A percentile compares a stretch with the other conserved stretches of the same genome.
Evolutionary conservation across 257 asterid genomes (phyloP).

Genomic region (Ajuga chamaepitys): DNA sequence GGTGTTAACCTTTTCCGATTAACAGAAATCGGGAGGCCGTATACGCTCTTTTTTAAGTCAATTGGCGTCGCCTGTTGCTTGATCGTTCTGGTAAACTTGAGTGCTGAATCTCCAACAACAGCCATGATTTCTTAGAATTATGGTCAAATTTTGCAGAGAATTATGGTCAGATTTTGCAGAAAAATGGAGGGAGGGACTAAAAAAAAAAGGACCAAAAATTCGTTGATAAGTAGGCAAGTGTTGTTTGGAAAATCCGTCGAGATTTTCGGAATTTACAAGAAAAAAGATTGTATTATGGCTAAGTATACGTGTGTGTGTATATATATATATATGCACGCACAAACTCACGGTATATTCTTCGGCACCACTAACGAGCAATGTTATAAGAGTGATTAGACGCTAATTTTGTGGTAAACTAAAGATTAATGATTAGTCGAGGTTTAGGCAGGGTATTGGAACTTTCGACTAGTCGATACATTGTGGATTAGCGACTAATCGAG

Average conservation of each 20-base stretch:
- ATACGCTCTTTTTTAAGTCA: conserved; percentile 26
- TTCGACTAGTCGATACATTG: no score
- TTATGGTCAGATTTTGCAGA: background rate
- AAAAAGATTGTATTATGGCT: background rate
- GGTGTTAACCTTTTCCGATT: conserved; percentile 20
- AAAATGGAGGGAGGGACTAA: background rate
- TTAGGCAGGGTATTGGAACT: no score
- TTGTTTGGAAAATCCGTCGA: conserved; percentile 37
- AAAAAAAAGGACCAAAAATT: background rate
- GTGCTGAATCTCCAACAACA: conserved; percentile 38
- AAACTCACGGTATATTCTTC: background rate
- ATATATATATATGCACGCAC: background rate
- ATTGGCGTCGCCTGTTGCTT: conserved; percentile 20
- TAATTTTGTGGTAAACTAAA: no score
- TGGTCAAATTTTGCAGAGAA: background rate
- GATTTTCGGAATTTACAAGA: conserved; percentile 27
- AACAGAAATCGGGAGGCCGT: conserved; percentile 27
- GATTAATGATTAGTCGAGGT: no score
- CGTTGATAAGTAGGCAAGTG: background rate
- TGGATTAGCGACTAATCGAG: no score
- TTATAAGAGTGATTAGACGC: no score
- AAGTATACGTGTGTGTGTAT: background rate
- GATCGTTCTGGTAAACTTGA: conserved; percentile 24
- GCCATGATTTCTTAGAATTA: conserved; percentile 33
- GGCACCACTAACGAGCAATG: background rate